These are phyloP conservation scores for Lumnitzera racemosa DNA, from an alignment of 345 rosid species.

Conservation along the genomic window DNA sequence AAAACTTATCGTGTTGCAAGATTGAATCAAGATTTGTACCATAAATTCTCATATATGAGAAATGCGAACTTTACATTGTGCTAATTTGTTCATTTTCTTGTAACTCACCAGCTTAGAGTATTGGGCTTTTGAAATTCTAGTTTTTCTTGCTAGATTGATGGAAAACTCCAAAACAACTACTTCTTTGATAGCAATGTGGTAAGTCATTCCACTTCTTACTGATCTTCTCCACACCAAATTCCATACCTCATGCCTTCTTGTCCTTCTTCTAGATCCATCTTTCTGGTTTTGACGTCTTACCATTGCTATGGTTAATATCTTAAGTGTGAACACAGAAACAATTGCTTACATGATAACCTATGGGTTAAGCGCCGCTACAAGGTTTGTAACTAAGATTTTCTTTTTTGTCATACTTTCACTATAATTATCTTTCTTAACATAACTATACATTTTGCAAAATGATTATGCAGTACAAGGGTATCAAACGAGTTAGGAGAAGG, in stretches of 20 bases:
- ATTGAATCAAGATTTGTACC: too few species aligned
- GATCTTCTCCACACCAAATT: too few species aligned
- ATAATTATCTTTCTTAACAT: background rate
- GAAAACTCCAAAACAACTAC: conserved; percentile 45
- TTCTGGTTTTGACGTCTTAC: too few species aligned
- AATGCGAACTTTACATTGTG: too few species aligned
- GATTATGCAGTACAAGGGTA: conserved; percentile 57
- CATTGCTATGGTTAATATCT: background rate
- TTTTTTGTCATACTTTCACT: too few species aligned
- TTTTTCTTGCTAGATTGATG: conserved; percentile 68
- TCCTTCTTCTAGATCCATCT: too few species aligned
- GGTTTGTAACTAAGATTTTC: conserved; percentile 30
- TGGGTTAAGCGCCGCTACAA: conserved; percentile 77
- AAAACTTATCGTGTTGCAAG: too few species aligned
- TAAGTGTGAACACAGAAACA: conserved; percentile 52
- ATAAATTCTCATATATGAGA: too few species aligned
- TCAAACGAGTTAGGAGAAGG: conserved; percentile 78
- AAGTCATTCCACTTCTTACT: background rate
- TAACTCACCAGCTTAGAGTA: conserved; percentile 45
- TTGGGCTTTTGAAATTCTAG: conserved; percentile 81
- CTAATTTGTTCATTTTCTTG: background rate
- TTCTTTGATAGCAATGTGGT: conserved; percentile 78
- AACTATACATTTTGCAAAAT: background rate
- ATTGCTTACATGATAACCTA: conserved; percentile 57
- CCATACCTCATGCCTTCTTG: too few species aligned